Conservation (phyloP, 176 grass and related monocot species). For the barley (Hordeum vulgare) region DNA sequence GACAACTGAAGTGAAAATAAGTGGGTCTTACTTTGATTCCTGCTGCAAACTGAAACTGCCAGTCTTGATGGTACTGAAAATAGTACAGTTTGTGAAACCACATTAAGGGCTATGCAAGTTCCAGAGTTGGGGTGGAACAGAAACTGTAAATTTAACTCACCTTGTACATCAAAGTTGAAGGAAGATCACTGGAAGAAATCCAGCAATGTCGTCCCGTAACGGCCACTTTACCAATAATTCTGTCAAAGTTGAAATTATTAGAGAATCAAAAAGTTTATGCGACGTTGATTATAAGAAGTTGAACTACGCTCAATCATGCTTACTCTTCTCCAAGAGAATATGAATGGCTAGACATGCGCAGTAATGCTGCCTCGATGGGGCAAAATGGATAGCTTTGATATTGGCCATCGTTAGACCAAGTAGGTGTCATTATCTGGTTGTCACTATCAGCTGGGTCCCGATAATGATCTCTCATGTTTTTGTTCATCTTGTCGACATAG, state of each 20-base stretch:
- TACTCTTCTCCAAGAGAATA: conserved; percentile 73
- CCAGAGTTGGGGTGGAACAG: background rate
- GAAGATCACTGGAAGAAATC: conserved; percentile 39
- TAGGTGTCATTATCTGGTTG: conserved; percentile 20
- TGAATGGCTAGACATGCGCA: conserved; percentile 35
- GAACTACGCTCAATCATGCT: conserved; percentile 12
- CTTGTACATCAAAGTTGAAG: conserved; percentile 22
- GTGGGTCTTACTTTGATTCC: conserved; percentile 49
- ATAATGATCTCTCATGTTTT: conserved; percentile 11
- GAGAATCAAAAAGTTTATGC: conserved; percentile 9
- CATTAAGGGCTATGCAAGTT: conserved; percentile 1
- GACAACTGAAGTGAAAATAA: background rate
- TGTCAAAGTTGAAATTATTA: conserved; percentile 26
- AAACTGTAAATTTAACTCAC: conserved; percentile 28
- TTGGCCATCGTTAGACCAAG: conserved; percentile 18
- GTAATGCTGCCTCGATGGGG: conserved; percentile 37
- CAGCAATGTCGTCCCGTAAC: conserved; percentile 39
- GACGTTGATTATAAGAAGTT: background rate
- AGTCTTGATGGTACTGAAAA: conserved; percentile 50
- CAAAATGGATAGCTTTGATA: conserved; percentile 17
- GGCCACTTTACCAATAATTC: conserved; percentile 60
- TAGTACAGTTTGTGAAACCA: conserved; percentile 18
- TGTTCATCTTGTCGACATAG: conserved; percentile 35
- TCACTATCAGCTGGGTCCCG: background rate
- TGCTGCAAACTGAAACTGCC: conserved; percentile 57